These are phyloP conservation scores for Mycena indigotica DNA, from an alignment of 768 basidiomycete genomes.

Conservation along the genomic window DNA sequence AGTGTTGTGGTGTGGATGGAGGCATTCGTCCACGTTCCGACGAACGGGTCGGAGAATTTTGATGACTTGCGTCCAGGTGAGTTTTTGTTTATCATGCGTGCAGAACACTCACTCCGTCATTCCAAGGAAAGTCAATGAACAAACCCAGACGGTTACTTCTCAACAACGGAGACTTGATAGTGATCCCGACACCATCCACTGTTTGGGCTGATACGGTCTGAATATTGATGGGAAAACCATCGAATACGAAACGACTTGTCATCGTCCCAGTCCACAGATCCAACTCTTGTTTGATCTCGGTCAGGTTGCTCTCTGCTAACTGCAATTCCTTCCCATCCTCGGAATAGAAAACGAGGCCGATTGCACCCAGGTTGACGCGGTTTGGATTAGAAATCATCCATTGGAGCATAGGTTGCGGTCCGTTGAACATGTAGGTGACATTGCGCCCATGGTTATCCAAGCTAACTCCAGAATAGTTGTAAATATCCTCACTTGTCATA, in stretches of 20 bases:
- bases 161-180: conserved; percentile 45
- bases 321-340: conserved; percentile 28
- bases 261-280: conserved; percentile 61
- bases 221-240: conserved; percentile 40
- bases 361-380: conserved; percentile 54
- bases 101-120: conserved; percentile 44
- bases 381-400: conserved; percentile 64
- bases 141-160: conserved; percentile 41
- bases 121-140: conserved; percentile 64
- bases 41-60: conserved; percentile 61
- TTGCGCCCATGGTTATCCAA: conserved; percentile 53
- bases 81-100: neutral
- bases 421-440: conserved; percentile 56
- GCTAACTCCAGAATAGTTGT: conserved; percentile 49
- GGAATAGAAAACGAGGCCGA: conserved; percentile 49
- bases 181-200: conserved; percentile 43
- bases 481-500: conserved; percentile 43
- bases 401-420: conserved; percentile 40
- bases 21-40: conserved; percentile 52
- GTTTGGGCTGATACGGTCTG: conserved; percentile 42
- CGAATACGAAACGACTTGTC: conserved; percentile 46
- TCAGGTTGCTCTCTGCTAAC: conserved; percentile 42
- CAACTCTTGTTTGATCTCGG: conserved; percentile 40
- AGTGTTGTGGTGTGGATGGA: conserved; percentile 51
- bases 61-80: conserved; percentile 9